These are phyloP conservation scores for Dictyostelium citrinum DNA, from an alignment of 78 protist species.

Conservation along the genomic window DNA sequence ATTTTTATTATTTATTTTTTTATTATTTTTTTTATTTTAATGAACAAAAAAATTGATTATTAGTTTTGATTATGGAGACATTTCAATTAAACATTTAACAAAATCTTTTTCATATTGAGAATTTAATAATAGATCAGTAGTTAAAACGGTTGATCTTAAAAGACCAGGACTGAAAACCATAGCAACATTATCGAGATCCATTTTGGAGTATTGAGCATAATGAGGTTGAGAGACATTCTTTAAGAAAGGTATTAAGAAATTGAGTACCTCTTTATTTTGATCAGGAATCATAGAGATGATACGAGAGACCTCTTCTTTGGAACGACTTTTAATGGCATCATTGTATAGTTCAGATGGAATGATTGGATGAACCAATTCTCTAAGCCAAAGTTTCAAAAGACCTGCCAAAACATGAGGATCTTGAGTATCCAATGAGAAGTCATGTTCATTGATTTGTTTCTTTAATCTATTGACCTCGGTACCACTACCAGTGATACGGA, in stretches of 20 bases:
- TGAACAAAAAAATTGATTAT: no score
- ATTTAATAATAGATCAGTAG: constrained; percentile 34
- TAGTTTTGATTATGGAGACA: neutral
- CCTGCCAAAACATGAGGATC: constrained; percentile 79
- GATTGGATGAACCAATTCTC: constrained; percentile 68
- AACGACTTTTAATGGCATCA: constrained; percentile 33
- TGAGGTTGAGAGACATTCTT: constrained; percentile 36
- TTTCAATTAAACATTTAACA: constrained; percentile 50
- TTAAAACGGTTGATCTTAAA: constrained; percentile 38
- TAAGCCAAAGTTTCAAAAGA: constrained; percentile 58
- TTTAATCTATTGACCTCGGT: constrained; percentile 35
- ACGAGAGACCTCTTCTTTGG: constrained; percentile 9
- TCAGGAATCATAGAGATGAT: neutral
- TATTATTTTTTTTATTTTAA: neutral
- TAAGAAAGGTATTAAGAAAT: constrained; percentile 12
- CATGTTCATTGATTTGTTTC: constrained; percentile 36
- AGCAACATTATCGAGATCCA: constrained; percentile 65
- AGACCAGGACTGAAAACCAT: constrained; percentile 77
- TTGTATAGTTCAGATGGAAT: constrained; percentile 47
- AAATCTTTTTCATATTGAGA: constrained; percentile 74
- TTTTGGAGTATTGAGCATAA: constrained; percentile 26
- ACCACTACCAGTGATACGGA: constrained; percentile 50
- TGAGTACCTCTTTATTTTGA: constrained; percentile 16
- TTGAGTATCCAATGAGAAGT: constrained; percentile 7
- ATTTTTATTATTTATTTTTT: neutral